Evolutionary conservation across 2,329 filamentous ascomycete species (phyloP), one percentile per base, ranked within the genome.

Genomic region (Bertia moriformis): DNA sequence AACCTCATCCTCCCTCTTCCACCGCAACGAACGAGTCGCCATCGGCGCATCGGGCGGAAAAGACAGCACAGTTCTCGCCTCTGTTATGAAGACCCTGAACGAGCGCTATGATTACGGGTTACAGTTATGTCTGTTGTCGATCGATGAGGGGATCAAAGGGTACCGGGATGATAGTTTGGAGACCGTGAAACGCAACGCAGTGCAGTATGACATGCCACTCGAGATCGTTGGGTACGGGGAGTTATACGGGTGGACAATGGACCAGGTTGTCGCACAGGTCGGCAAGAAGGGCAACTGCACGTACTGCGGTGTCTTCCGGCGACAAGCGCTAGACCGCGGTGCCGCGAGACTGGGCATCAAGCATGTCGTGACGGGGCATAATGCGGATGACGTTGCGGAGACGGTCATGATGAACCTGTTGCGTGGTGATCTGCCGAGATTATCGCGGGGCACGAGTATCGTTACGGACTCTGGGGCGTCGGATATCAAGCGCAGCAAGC

Each of bases 221-320:
- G 84, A 86, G 49, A 93, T 98, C 41, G 76, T 98, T 38, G 87
- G 89, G 38, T 98, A 98, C 51, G 81, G 80, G 40, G 83, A 95
- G 51, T 66, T 98, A 7, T 98, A 98, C 56, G 91, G 89, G 5
- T 98, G 91, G 91, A 95, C 88, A 1, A 98, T 98, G 91, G 91
- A 98, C 53, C 86, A 96, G 53, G 91, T 98, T 7, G 93, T 98
- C 3, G 83, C 88, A 51, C 85, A 89, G 37, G 83, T 98, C 38
- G 91, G 91, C 13, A 96, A 95, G 64, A 96, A 95, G 59, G 88
- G 89, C 19, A 98, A 98, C 59, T 98, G 91, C 69, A 98, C 93
- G 19, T 98, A 98, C 53, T 98, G 91, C 52, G 91, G 91, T 13
- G 91, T 98, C 14, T 98, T 98, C 55, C 71, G 91, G 40, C 73